These are phyloP conservation scores for Rhodosporidiobolus sp. DNA, from an alignment of 768 basidiomycete species.

Conservation along the genomic window DNA sequence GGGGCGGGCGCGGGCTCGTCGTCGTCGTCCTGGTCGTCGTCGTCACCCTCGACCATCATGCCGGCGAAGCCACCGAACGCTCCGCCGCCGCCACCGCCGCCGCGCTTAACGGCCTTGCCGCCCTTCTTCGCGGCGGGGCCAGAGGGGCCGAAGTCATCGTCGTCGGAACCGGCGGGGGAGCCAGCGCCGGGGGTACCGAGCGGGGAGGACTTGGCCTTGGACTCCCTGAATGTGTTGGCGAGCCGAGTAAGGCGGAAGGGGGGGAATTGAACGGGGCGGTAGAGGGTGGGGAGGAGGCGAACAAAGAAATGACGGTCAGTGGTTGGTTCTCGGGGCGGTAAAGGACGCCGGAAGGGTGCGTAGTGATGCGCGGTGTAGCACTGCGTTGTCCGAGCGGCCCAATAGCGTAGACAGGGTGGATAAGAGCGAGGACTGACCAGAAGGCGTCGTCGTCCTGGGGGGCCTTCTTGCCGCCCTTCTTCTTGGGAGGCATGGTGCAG, in stretches of 20 bases:
- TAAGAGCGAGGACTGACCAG: slow-evolving; percentile 58
- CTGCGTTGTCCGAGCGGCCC: neutral
- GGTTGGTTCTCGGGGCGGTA: slow-evolving; percentile 62
- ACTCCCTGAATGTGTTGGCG: slow-evolving; percentile 45
- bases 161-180: slow-evolving; percentile 38
- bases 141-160: slow-evolving; percentile 49
- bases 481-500: slow-evolving; percentile 61
- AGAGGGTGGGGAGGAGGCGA: too few species aligned
- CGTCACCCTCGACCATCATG: slow-evolving; percentile 44
- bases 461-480: slow-evolving; percentile 77
- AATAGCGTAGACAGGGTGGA: too few species aligned
- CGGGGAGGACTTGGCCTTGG: slow-evolving; percentile 14
- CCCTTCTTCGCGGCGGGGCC: slow-evolving; percentile 10
- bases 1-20: neutral
- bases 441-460: slow-evolving; percentile 74
- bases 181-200: slow-evolving; percentile 2
- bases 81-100: slow-evolving; percentile 27
- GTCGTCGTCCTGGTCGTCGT: slow-evolving; percentile 31
- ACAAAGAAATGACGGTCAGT: neutral
- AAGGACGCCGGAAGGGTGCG: slow-evolving; percentile 8
- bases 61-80: slow-evolving; percentile 60
- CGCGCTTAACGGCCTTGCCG: slow-evolving; percentile 1
- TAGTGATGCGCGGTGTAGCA: neutral
- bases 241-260: neutral
- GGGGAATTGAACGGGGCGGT: too few species aligned